phyloP scores from a whole-genome alignment of 345 rosid species.

The Adansonia digitata region DNA sequence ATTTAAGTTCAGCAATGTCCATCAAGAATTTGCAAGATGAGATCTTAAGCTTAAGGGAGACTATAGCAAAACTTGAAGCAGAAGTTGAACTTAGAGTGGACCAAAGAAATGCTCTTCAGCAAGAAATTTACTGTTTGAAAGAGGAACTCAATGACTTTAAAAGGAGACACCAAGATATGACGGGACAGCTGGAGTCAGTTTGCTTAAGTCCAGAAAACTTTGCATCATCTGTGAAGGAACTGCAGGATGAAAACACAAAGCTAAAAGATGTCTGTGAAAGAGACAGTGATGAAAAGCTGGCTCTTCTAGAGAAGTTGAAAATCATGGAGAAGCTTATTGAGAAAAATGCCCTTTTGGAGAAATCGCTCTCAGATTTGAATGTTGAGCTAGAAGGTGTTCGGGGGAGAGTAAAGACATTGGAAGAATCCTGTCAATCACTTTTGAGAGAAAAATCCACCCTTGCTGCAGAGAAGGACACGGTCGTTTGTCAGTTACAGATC shows the following conservation, averaged over 20 bases:
- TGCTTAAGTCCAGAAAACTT: slow-evolving; percentile 56
- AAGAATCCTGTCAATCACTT: slow-evolving; percentile 58
- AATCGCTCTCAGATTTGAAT: slow-evolving; percentile 81
- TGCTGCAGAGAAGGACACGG: slow-evolving; percentile 49
- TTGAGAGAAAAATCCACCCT: slow-evolving; percentile 60
- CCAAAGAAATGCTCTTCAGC: slow-evolving; percentile 94
- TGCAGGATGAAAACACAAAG: slow-evolving; percentile 57
- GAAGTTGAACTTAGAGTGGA: slow-evolving; percentile 85
- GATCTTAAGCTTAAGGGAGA: slow-evolving; percentile 61
- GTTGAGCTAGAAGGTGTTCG: slow-evolving; percentile 73
- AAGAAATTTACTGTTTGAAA: slow-evolving; percentile 91
- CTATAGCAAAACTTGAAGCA: slow-evolving; percentile 76
- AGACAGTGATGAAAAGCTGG: slow-evolving; percentile 47
- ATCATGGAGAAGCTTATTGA: slow-evolving; percentile 73
- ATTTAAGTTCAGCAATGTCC: slow-evolving; percentile 65
- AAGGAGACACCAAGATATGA: slow-evolving; percentile 53
- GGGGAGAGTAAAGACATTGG: slow-evolving; percentile 56
- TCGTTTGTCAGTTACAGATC: slow-evolving; percentile 52
- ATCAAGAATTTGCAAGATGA: slow-evolving; percentile 63
- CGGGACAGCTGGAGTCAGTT: slow-evolving; percentile 70
- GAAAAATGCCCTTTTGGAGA: slow-evolving; percentile 77
- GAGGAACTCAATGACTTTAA: slow-evolving; percentile 79
- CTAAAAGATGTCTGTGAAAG: slow-evolving; percentile 51
- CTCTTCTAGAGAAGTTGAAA: slow-evolving; percentile 61
- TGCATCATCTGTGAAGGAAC: slow-evolving; percentile 55